Evolutionary conservation across 2,329 filamentous ascomycete genomes (phyloP).

Genomic region (Penicillium sp.): DNA sequence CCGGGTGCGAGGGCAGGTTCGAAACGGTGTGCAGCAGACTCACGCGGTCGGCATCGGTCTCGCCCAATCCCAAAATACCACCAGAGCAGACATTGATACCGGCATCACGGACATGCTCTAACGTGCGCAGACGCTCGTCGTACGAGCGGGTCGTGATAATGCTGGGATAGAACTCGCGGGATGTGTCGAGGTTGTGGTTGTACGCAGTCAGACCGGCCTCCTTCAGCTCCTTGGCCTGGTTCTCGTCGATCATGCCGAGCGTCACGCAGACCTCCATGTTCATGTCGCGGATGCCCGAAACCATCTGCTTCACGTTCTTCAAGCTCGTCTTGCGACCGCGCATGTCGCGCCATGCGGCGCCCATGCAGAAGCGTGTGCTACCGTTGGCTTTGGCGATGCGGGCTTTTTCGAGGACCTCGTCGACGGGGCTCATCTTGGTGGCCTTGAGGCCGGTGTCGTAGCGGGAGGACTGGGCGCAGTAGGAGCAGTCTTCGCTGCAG

Average conservation of each 20-base stretch:
- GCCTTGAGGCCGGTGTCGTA: constrained; percentile 77
- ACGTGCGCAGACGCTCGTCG: constrained; percentile 80
- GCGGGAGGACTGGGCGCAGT: constrained; percentile 86
- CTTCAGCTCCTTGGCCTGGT: constrained; percentile 79
- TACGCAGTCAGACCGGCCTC: constrained; percentile 85
- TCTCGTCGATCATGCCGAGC: constrained; percentile 83
- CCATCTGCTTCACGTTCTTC: constrained; percentile 83
- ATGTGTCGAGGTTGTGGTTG: constrained; percentile 93
- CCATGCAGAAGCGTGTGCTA: constrained; percentile 93
- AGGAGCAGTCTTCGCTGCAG: constrained; percentile 89
- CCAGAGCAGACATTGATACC: constrained; percentile 90
- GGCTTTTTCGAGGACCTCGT: constrained; percentile 77
- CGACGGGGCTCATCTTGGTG: constrained; percentile 75
- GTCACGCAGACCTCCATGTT: constrained; percentile 95
- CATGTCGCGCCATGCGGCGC: constrained; percentile 93
- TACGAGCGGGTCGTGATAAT: constrained; percentile 85
- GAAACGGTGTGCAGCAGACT: constrained; percentile 81
- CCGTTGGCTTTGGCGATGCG: constrained; percentile 77
- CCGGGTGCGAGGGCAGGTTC: constrained; percentile 77
- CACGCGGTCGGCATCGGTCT: constrained; percentile 75
- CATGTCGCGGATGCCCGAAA: constrained; percentile 74
- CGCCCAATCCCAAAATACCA: constrained; percentile 82
- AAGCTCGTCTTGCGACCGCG: constrained; percentile 81
- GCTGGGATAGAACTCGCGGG: constrained; percentile 81
- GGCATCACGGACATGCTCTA: constrained; percentile 77